A percentile compares a stretch with the other conserved stretches of the same genome.
phyloP scores from a whole-genome alignment of 805 yeast species.

The Saccharomyces jurei region DNA sequence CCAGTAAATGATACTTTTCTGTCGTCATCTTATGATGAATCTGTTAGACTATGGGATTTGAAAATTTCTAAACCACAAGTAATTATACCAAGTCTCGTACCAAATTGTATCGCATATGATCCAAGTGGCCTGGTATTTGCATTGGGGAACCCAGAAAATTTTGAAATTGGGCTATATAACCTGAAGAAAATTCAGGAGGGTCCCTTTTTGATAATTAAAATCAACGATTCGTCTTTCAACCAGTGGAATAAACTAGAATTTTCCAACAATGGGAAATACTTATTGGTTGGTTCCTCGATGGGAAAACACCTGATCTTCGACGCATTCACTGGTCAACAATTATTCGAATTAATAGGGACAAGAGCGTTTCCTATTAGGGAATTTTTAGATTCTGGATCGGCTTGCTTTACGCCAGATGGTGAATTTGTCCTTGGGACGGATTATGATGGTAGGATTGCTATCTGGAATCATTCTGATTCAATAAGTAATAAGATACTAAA shows the following conservation, averaged over 20 bases:
- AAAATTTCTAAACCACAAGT: conserved; percentile 62
- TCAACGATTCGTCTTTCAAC: conserved; percentile 22
- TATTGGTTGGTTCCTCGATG: conserved; percentile 51
- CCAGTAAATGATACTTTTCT: conserved; percentile 60
- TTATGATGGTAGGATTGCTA: conserved; percentile 42
- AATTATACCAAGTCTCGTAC: conserved; percentile 44
- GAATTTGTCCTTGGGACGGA: conserved; percentile 52
- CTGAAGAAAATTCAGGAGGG: conserved; percentile 46
- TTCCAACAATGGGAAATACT: conserved; percentile 63
- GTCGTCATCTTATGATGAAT: conserved; percentile 65
- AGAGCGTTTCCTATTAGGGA: conserved; percentile 37
- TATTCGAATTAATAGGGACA: conserved; percentile 42
- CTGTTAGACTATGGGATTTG: conserved; percentile 84
- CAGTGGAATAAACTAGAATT: conserved; percentile 66
- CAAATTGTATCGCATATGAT: conserved; percentile 62
- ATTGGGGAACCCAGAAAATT: conserved; percentile 40
- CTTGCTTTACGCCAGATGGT: conserved; percentile 63
- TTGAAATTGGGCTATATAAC: conserved; percentile 53
- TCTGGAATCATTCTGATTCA: conserved; percentile 42
- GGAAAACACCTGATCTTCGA: conserved; percentile 57
- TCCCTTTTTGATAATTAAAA: conserved; percentile 43
- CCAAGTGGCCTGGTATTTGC: conserved; percentile 81
- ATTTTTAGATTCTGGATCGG: conserved; percentile 46
- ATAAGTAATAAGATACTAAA: conserved; percentile 22
- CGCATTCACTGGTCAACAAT: conserved; percentile 53